A percentile compares a stretch with the other conserved stretches of the same genome.
These are phyloP conservation scores for Fusarium circinatum DNA, from an alignment of 2,329 filamentous ascomycete genomes.

Conservation along the genomic window DNA sequence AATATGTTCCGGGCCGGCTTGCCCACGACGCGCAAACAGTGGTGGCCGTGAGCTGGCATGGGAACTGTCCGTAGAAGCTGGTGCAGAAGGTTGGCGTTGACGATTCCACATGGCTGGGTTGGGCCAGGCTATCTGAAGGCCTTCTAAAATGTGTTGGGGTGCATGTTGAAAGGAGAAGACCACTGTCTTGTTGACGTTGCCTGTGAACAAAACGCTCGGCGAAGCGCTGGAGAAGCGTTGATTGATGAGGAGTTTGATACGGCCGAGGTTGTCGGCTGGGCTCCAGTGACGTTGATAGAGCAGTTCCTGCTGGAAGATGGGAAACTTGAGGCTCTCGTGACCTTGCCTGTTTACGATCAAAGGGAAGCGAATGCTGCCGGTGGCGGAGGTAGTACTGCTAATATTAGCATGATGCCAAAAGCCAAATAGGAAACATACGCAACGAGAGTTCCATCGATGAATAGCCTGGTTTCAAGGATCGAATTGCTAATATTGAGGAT, in stretches of 20 bases:
- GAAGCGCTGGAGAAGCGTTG: constrained; percentile 74
- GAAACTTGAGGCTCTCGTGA: constrained; percentile 73
- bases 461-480: constrained; percentile 74
- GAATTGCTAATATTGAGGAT: constrained; percentile 57
- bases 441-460: constrained; percentile 73
- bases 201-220: constrained; percentile 61
- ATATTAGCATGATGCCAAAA: not conserved
- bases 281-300: constrained; percentile 78
- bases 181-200: constrained; percentile 76
- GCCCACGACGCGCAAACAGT: not conserved
- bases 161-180: constrained; percentile 89
- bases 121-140: constrained; percentile 81
- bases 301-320: constrained; percentile 74
- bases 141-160: constrained; percentile 79
- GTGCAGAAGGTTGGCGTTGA: not conserved
- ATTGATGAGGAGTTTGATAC: constrained; percentile 80
- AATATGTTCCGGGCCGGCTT: not conserved
- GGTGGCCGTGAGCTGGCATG: constrained; percentile 46
- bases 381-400: constrained; percentile 64
- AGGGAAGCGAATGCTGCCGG: constrained; percentile 62
- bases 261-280: constrained; percentile 74
- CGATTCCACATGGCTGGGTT: constrained; percentile 75
- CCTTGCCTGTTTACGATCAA: constrained; percentile 65
- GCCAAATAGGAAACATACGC: constrained; percentile 58
- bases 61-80: constrained; percentile 46